phyloP scores from a whole-genome alignment of 192 early-diverging fungal genomes.

The Coemansia sp. region DNA sequence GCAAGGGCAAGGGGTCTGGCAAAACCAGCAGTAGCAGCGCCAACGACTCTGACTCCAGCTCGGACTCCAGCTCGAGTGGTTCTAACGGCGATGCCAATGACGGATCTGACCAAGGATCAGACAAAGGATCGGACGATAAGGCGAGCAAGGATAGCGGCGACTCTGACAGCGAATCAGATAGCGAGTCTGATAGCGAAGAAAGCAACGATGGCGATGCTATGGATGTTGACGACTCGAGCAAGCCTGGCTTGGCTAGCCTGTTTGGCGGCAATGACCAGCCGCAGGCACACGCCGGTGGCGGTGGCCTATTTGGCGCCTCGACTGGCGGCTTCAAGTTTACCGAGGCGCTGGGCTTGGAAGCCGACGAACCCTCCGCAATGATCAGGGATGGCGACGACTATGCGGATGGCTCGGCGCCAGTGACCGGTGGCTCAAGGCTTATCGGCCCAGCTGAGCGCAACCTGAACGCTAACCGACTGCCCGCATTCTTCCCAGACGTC shows the following conservation, averaged over 20 bases:
- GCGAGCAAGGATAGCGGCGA: background rate
- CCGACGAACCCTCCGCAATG: conserved; percentile 44
- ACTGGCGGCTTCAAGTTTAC: conserved; percentile 35
- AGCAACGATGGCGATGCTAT: conserved; percentile 16
- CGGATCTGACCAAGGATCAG: conserved; percentile 8
- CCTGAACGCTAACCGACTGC: conserved; percentile 50
- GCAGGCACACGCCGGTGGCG: background rate
- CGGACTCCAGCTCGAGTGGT: conserved; percentile 4
- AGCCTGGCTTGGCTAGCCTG: conserved; percentile 1
- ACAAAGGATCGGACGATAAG: conserved; percentile 8
- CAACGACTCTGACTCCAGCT: conserved; percentile 8
- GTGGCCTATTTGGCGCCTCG: conserved; percentile 27
- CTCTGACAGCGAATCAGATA: conserved; percentile 6
- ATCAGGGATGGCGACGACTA: conserved; percentile 4
- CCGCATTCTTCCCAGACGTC: conserved; percentile 44
- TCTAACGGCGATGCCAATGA: conserved; percentile 11
- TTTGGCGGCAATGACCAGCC: conserved; percentile 15
- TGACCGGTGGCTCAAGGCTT: conserved; percentile 35
- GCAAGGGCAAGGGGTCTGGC: background rate
- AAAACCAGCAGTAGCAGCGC: conserved; percentile 3
- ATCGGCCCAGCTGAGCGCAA: conserved; percentile 37
- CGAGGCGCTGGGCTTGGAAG: conserved; percentile 44
- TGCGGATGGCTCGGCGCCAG: conserved; percentile 10
- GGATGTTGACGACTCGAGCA: conserved; percentile 32
- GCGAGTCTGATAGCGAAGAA: conserved; percentile 5